phyloP scores from a whole-genome alignment of 768 basidiomycete genomes.

The Sarcomyxa edulis region DNA sequence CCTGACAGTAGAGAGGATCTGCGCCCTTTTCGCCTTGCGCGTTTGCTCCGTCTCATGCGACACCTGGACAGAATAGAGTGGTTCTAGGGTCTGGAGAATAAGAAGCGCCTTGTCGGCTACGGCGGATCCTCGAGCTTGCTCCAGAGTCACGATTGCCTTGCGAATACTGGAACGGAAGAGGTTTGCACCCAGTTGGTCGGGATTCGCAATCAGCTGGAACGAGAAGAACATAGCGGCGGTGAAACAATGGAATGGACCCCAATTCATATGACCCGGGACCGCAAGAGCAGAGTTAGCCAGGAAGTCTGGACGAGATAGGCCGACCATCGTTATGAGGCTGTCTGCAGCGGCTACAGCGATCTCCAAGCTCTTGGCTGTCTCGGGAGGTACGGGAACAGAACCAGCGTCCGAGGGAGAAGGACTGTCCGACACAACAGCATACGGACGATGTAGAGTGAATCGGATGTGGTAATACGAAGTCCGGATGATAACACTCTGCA shows the following conservation, averaged over 20 bases:
- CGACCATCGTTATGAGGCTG: conserved; percentile 71
- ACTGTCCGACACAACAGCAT: conserved; percentile 40
- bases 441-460: conserved; percentile 78
- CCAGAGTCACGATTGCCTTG: conserved; percentile 59
- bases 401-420: conserved; percentile 16
- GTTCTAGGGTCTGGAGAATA: conserved; percentile 66
- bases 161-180: conserved; percentile 72
- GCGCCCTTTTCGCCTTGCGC: conserved; percentile 54
- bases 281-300: conserved; percentile 60
- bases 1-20: conserved; percentile 60
- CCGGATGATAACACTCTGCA: conserved; percentile 79
- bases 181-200: conserved; percentile 71
- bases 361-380: conserved; percentile 56
- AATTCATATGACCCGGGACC: conserved; percentile 78
- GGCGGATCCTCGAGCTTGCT: conserved; percentile 55
- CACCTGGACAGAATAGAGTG: conserved; percentile 63
- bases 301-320: conserved; percentile 72
- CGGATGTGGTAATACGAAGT: conserved; percentile 77
- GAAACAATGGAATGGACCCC: conserved; percentile 81
- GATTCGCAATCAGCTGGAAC: conserved; percentile 75
- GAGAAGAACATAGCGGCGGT: conserved; percentile 90
- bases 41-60: conserved; percentile 40
- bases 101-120: conserved; percentile 73
- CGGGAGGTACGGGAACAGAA: conserved; percentile 24
- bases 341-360: conserved; percentile 72